Percentiles rank a stretch among this genome's conserved stretches.
Conservation (phyloP, 1,284 basidiomycete species). For the Mycena citricolor region DNA sequence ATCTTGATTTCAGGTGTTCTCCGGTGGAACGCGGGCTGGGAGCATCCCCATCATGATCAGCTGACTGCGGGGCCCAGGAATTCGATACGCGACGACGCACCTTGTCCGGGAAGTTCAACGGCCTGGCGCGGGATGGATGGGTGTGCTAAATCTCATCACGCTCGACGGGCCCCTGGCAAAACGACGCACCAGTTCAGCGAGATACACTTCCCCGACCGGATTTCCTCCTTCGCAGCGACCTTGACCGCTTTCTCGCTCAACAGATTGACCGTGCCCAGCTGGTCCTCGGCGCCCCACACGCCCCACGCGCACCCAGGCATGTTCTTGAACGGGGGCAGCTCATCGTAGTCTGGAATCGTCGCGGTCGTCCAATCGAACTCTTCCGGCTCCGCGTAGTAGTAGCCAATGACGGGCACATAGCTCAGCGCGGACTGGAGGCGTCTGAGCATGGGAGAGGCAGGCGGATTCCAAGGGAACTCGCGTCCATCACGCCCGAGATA, state of each 20-base stretch:
- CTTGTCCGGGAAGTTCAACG: constrained; percentile 67
- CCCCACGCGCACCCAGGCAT: constrained; percentile 67
- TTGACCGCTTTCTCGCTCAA: constrained; percentile 64
- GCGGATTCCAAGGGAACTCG: no score
- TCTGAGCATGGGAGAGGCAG: no score
- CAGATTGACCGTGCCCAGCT: constrained; percentile 70
- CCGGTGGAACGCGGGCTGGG: constrained; percentile 56
- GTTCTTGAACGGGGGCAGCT: constrained; percentile 57
- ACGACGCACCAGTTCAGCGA: constrained; percentile 59
- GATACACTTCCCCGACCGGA: constrained; percentile 55
- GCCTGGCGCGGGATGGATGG: constrained; percentile 39
- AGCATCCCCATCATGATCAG: not conserved
- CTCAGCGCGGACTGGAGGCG: no score
- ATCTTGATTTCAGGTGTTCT: constrained; percentile 48
- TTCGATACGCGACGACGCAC: constrained; percentile 9
- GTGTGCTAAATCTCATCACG: constrained; percentile 1
- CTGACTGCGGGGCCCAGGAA: not conserved
- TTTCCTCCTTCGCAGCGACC: constrained; percentile 58
- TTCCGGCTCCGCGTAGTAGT: no score
- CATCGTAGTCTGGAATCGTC: constrained; percentile 55
- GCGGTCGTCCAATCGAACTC: constrained; percentile 7
- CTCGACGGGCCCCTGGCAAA: not conserved
- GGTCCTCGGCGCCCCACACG: constrained; percentile 68
- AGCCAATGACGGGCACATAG: not conserved
- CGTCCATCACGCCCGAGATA: no score